Evolutionary conservation across 257 asterid genomes (phyloP), one percentile per base, ranked within the genome.

Genomic region (Salvia rosmarinus): DNA sequence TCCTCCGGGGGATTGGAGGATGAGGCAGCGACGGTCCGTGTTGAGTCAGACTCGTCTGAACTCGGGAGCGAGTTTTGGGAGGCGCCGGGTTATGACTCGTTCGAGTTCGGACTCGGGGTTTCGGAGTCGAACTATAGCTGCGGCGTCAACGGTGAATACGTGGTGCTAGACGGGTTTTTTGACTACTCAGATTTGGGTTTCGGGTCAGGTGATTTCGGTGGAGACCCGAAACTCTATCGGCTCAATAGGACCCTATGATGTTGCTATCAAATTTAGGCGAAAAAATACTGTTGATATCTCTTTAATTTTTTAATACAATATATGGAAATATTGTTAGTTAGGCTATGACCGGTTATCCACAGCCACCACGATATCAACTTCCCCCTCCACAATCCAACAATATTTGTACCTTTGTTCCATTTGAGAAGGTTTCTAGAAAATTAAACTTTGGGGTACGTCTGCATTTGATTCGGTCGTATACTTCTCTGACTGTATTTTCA

Each of bases 161-260:
- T 73, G 64, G 83, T 82, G 59, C 10, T 90, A 3, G 98, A 89
- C 61, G 96, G 87, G 68, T 71, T 90, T 75, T 90, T 93, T 74
- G 95, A 89, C 47, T 80, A 87, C 73, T 79, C 94, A 79, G 96
- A 89, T 80, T 56, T 81, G 64, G 86, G 82, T 17, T 89, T 80
- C 66, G 96, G 89, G 80, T 68, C 85, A 20, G 57, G 73, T n/a
- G 95, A 85, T 72, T 77, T 72, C 28, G 7, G 0, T 82, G 88
- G 84, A 79, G 83, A 76, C 83, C 91, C 77, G 95, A 86, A 60
- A 86, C 85, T 1, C 73, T 81, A 63, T 91, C 90, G 40, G 90
- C 92, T 47, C 84, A 88, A 23, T 89, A 86, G 85, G 59, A 58
- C 4, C 4, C 4, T 21, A 21, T 39, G 3, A 10, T 23, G 52